Evolutionary conservation across 108 stramenopile species (phyloP).

Genomic region (Cyclotella choctawhatcheeana): DNA sequence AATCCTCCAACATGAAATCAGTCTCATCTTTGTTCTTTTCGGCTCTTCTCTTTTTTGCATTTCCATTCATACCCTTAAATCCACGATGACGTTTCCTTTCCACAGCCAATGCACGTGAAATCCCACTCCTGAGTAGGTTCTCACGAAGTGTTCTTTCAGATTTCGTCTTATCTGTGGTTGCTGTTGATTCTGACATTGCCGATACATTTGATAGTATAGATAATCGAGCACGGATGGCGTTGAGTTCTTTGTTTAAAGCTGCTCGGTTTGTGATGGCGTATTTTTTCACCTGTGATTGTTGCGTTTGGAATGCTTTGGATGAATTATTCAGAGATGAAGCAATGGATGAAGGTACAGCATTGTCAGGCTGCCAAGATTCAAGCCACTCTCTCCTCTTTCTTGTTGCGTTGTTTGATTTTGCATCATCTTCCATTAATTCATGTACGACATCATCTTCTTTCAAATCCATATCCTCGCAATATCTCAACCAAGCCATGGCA

Average conservation of each 20-base stretch:
- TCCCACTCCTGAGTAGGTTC: conserved; percentile 43
- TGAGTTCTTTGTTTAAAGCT: conserved; percentile 21
- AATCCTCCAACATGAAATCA: conserved; percentile 57
- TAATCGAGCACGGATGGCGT: conserved; percentile 36
- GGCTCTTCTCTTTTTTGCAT: neutral
- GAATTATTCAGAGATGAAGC: neutral
- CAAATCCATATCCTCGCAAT: conserved; percentile 54
- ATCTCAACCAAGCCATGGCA: conserved; percentile 76
- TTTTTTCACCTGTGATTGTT: conserved; percentile 4
- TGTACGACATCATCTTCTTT: conserved; percentile 19
- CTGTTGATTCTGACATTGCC: conserved; percentile 13
- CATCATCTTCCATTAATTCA: neutral
- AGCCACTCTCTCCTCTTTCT: conserved; percentile 60
- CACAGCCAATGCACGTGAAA: conserved; percentile 28
- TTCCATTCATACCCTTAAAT: conserved; percentile 6
- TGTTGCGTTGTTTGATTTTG: neutral
- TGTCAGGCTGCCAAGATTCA: conserved; percentile 67
- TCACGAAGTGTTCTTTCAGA: conserved; percentile 38
- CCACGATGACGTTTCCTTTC: conserved; percentile 41
- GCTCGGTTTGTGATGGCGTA: conserved; percentile 37
- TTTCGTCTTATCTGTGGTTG: neutral
- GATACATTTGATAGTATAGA: conserved; percentile 29
- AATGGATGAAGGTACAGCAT: neutral
- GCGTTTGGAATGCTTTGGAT: neutral
- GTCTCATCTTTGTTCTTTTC: conserved; percentile 21